A percentile compares a stretch with the other conserved stretches of the same genome.
phyloP scores from a whole-genome alignment of 164 flowering plant genomes.

The Magnolia kwangsiensis region DNA sequence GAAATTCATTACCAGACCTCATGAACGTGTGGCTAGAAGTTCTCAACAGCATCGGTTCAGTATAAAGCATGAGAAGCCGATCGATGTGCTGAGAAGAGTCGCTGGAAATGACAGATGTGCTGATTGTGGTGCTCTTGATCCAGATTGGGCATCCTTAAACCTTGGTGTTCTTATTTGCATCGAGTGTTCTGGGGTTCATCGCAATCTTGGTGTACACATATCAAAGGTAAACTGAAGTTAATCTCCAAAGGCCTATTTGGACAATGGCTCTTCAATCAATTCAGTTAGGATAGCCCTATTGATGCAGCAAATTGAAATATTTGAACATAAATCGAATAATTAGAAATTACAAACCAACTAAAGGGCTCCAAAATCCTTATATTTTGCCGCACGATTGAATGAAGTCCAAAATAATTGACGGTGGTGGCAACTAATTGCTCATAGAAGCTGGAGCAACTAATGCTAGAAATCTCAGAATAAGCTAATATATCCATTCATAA shows the following conservation, averaged over 20 bases:
- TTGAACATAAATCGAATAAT: not conserved
- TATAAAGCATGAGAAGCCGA: slow-evolving; percentile 71
- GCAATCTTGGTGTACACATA: slow-evolving; percentile 90
- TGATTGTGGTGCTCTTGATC: slow-evolving; percentile 95
- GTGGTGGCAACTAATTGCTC: no score
- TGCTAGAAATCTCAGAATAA: no score
- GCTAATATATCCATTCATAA: no score
- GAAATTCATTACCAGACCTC: slow-evolving; percentile 33
- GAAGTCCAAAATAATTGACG: no score
- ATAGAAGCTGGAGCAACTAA: no score
- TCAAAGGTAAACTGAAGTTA: slow-evolving; percentile 57
- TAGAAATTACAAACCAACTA: not conserved
- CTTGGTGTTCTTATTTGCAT: slow-evolving; percentile 96
- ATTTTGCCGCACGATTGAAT: no score
- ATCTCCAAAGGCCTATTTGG: not conserved
- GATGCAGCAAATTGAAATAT: not conserved
- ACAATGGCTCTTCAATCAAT: not conserved
- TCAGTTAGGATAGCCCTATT: not conserved
- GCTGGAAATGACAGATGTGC: slow-evolving; percentile 95
- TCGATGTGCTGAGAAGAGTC: slow-evolving; percentile 65
- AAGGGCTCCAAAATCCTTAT: not conserved
- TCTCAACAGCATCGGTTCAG: slow-evolving; percentile 47
- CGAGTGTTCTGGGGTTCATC: slow-evolving; percentile 99
- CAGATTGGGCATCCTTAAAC: slow-evolving; percentile 98
- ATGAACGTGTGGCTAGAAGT: slow-evolving; percentile 50